Evolutionary conservation across 2,329 filamentous ascomycete species (phyloP).

Genomic region (Monilinia aucupariae): DNA sequence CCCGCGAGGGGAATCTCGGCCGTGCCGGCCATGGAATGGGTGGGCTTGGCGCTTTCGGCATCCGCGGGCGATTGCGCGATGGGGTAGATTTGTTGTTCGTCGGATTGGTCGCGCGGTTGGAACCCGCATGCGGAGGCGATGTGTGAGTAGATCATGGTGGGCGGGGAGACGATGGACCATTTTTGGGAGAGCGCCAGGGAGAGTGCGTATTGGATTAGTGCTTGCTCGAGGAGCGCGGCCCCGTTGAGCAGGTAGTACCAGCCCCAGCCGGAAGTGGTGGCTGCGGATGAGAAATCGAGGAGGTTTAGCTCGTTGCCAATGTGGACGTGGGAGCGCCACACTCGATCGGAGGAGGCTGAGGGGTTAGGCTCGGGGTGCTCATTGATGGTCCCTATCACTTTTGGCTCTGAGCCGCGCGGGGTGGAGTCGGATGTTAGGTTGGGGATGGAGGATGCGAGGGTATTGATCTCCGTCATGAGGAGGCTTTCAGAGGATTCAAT

Average conservation of each 20-base stretch:
- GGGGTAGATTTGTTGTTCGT: constrained; percentile 86
- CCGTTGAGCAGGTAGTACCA: constrained; percentile 97
- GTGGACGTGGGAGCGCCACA: constrained; percentile 72
- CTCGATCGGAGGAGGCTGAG: constrained; percentile 34
- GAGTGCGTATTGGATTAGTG: constrained; percentile 81
- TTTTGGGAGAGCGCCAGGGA: constrained; percentile 64
- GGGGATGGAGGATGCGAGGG: constrained; percentile 71
- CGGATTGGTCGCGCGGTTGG: constrained; percentile 83
- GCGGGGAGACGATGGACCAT: constrained; percentile 78
- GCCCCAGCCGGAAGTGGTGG: constrained; percentile 85
- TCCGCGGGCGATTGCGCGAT: constrained; percentile 64
- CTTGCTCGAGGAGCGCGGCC: constrained; percentile 89
- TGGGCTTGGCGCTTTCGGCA: constrained; percentile 53
- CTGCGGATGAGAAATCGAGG: constrained; percentile 81
- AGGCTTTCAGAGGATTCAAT: constrained; percentile 59
- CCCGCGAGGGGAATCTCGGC: constrained; percentile 92
- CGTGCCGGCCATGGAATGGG: constrained; percentile 75
- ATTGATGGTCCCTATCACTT: constrained; percentile 74
- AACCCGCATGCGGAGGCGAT: constrained; percentile 90
- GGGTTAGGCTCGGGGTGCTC: constrained; percentile 48
- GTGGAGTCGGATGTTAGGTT: constrained; percentile 78
- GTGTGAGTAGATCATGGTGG: constrained; percentile 86
- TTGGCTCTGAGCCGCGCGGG: constrained; percentile 61
- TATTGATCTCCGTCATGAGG: constrained; percentile 61
- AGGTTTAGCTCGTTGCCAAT: constrained; percentile 82